Base-by-base conservation (phyloP, 352 stramenopile genomes). In the Pythium pyrilobum region DNA sequence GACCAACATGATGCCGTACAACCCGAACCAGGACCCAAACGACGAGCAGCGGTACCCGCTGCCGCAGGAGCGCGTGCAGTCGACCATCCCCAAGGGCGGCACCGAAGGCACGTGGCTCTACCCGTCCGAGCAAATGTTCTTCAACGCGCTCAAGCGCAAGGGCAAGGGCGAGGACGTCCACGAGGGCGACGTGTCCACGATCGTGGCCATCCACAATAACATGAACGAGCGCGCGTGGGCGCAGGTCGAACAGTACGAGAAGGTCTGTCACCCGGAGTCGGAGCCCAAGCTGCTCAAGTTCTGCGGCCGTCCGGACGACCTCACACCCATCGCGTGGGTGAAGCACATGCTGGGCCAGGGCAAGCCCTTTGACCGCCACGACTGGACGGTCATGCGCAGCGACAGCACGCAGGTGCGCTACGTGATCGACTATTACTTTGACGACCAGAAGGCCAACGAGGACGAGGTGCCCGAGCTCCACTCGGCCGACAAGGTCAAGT, bases 171-270 rank as follows among this genome's bases (percentile, higher is more conserved):
- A 97, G n/a, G 92, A 97, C 53, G 96, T 98, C 38, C 87, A 97
- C 56, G 92, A 98, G 49, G 84, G 78, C 28, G 85, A 98, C 53
- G 89, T 99, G 44, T 75, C 70, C n/a, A 85, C 74, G 32, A 98
- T 99, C 15, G 95, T 99, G 25, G 95, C 95, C 18, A 97, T 99
- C 60, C 97, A 99, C 83, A 99, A 99, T 82, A 98, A 98, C 72
- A 99, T 99, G 97, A 99, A 99, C 78, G 97, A 99, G 73, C 88
- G 87, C 33, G 98, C 96, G 5, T 99, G 97, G 97, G 71, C 74
- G 5, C 83, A 98, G 62, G 87, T 99, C 15, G 80, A 98, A 61
- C 84, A 98, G 67, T 99, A 98, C 94, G 97, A 99, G 60, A 83
- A 90, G 48, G 70, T 85, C 11, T 96, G 80, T 43, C 78, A 94